Conservation (phyloP, 2,329 filamentous ascomycete species). For the Penicillium sp. region DNA sequence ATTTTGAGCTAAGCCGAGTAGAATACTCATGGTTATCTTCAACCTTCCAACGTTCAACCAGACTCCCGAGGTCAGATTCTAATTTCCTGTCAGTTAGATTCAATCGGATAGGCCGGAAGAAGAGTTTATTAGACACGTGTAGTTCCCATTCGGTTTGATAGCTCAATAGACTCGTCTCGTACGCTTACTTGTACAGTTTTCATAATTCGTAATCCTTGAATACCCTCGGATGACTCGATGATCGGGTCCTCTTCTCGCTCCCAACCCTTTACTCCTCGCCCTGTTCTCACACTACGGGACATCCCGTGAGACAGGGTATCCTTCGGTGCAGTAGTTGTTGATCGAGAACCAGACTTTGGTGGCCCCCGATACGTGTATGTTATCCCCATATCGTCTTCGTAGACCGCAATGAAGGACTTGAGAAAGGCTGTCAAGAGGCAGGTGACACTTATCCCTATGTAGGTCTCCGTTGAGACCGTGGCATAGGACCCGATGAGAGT, state of each 20-base stretch:
- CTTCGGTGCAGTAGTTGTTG: neutral
- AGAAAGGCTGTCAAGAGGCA: conserved; percentile 17
- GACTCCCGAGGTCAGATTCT: no score
- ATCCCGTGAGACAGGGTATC: neutral
- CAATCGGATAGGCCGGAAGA: neutral
- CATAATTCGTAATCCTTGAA: neutral
- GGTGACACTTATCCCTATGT: conserved; percentile 13
- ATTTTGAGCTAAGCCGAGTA: no score
- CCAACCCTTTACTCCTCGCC: neutral
- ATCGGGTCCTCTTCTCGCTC: neutral
- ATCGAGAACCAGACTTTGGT: neutral
- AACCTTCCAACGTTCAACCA: no score
- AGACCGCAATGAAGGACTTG: conserved; percentile 17
- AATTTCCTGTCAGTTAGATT: no score
- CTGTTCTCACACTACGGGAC: neutral
- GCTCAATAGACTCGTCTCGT: neutral
- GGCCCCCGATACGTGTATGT: conserved; percentile 7
- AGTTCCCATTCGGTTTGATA: neutral
- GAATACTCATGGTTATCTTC: no score
- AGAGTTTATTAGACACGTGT: neutral
- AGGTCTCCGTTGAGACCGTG: conserved; percentile 16
- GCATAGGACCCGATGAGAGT: conserved; percentile 16
- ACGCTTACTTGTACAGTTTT: neutral
- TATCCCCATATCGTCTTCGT: conserved; percentile 7
- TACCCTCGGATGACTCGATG: neutral